Evolutionary conservation across 2,329 filamentous ascomycete genomes (phyloP), one percentile per base, ranked within the genome.

Genomic region (Orbilia blumenaviensis): DNA sequence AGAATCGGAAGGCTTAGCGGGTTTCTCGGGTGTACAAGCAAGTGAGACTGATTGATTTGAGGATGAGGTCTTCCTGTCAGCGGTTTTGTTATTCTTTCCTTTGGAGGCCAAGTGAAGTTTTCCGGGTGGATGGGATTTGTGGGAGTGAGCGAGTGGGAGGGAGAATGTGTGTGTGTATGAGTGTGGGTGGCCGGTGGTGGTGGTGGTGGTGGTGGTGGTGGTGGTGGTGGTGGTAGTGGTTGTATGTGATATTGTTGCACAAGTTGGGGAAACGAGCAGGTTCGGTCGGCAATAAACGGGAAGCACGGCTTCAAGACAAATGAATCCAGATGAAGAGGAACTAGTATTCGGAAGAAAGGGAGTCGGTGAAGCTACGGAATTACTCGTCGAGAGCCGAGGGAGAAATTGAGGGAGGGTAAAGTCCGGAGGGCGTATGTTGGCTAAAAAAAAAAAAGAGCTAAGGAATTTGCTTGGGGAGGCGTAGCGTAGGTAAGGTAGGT

Each of bases 281-380:
- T 56, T 56, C 52, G 32, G 52, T 56, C 52, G 52, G 32, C 32
- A 56, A 38, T 54, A 54, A 27, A 54, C 48, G 27, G 48, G 48
- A 34, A 34, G 6, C 12, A 34, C 29, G 27, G 48, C n/a, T 34
- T 21, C 27, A 54, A 16, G 7, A 34, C 48, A 16, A 54, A 27
- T 18, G n/a, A 27, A 36, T 36, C 38, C 38, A 27, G 52, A 12
- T 38, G 29, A 23, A 18, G 32, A 27, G 48, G 12, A 23, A n/a
- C n/a, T 21, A 29, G 27, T 41, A n/a, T 21, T 36, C 9, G 48
- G 27, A 8, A 54, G 29, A 29, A 54, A 18, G 25, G 48, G 25
- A 34, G 32, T 25, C 29, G 32, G n/a, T 56, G 50, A 56, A 36
- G 50, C 32, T 56, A 16, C 7, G 5, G 29, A 10, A 34, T 34